These are phyloP conservation scores for Kuraishia cidri DNA, from an alignment of 805 yeast species.

Conservation along the genomic window DNA sequence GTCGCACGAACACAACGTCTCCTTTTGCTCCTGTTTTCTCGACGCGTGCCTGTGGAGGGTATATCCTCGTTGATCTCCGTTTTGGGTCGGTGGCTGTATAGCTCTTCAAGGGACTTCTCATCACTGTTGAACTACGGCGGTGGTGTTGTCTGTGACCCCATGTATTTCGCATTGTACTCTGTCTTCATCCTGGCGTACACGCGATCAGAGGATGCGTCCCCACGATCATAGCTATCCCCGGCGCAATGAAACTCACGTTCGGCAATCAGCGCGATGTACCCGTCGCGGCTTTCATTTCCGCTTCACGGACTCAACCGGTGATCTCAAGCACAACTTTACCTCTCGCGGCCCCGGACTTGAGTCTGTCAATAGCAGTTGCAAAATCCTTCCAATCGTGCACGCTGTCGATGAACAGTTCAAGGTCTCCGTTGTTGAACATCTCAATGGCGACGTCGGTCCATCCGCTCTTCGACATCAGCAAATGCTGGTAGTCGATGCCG, in stretches of 20 bases:
- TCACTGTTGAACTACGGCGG: constrained; percentile 37
- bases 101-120: too few relatives aligned
- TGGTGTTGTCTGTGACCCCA: constrained; percentile 28
- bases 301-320: too few relatives aligned
- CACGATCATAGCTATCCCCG: constrained; percentile 53
- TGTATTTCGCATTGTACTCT: constrained; percentile 17
- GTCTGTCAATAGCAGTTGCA: constrained; percentile 37
- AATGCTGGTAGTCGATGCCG: constrained; percentile 9
- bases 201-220: constrained; percentile 49
- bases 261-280: constrained; percentile 38
- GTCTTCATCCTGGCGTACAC: constrained; percentile 26
- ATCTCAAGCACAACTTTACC: constrained; percentile 58
- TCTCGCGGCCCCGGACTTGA: constrained; percentile 37
- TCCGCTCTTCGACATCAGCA: background rate
- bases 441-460: constrained; percentile 21
- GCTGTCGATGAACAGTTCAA: constrained; percentile 44
- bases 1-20: too few relatives aligned
- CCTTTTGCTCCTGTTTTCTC: too few relatives aligned
- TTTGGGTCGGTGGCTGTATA: too few relatives aligned
- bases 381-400: constrained; percentile 38
- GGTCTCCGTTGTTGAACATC: constrained; percentile 32
- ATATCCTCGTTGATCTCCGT: too few relatives aligned
- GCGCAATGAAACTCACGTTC: constrained; percentile 60
- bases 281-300: too few relatives aligned
- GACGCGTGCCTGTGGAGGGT: too few relatives aligned